Evolutionary conservation across 2,329 filamentous ascomycete genomes (phyloP), one percentile per base, ranked within the genome.

Genomic region (Cercospora nicotianae): DNA sequence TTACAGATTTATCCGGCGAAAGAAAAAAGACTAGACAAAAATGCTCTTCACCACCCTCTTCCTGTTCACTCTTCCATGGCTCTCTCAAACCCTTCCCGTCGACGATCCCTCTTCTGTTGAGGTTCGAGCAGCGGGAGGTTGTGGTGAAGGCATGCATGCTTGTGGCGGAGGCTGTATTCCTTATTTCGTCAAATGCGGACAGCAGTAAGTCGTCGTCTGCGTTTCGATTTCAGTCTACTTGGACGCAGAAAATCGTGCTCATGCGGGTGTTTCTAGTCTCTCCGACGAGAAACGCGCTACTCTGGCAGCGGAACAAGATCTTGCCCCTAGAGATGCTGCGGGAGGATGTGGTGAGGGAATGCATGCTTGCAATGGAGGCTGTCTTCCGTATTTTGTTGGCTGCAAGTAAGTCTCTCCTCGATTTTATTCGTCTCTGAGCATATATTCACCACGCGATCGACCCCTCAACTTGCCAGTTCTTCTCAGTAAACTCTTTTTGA

Each of bases 21-120:
- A 36, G n/a, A n/a, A n/a, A n/a, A n/a, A n/a, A n/a, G n/a, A n/a
- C n/a, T n/a, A n/a, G n/a, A n/a, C n/a, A n/a, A n/a, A n/a, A n/a
- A 62, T 31, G 60, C 60, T 45, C 36, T n/a, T 48, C 39, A n/a
- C 60, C 26, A 62, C 60, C 5, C 12, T 62, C 60, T n/a, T 33
- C 39, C 39, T 51, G 7, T 10, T 18, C 3, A 48, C 39, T 16
- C 39, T 62, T 2, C 60, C 39, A 62, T 62, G 60, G 60, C 60
- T 62, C 26, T 39, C 36, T 10, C 26, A 45, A 3, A 16, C 60
- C 16, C 36, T 48, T 3, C 60, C 60, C 10, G 23, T 48, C 36
- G 59, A 39, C n/a, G 30, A 59, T 8, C 13, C 8, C 33, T 60
- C 58, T 16, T n/a, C 36, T 3, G 18, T 48, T 26, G 39, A 45